phyloP scores from a whole-genome alignment of 768 basidiomycete species.

The Kwoniella europaea region DNA sequence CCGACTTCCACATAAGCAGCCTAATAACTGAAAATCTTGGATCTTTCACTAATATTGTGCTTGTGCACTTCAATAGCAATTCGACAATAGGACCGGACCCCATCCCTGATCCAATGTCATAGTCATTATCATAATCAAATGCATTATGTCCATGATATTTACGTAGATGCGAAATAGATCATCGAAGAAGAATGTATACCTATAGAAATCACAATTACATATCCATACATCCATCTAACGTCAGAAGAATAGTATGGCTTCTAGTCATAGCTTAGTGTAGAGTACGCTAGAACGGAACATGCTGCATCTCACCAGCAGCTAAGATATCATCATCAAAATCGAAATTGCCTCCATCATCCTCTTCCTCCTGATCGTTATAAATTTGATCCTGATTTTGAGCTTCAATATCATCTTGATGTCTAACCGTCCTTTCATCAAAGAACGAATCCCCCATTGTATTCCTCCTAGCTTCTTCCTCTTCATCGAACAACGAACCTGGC shows the following conservation, averaged over 20 bases:
- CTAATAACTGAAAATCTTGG: not conserved
- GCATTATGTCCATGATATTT: conserved; percentile 10
- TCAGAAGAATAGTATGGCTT: too few species aligned
- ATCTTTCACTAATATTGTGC: not conserved
- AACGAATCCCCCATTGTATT: conserved; percentile 51
- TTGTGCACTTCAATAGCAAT: conserved; percentile 25
- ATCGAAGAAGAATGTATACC: conserved; percentile 1
- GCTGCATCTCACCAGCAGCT: conserved; percentile 79
- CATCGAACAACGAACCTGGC: conserved; percentile 76
- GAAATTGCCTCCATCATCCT: conserved; percentile 67
- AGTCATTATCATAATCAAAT: not conserved
- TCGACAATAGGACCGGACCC: conserved; percentile 45
- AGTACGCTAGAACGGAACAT: conserved; percentile 53
- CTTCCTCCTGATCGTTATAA: conserved; percentile 53
- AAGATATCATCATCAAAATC: conserved; percentile 80
- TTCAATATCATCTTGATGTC: conserved; percentile 21
- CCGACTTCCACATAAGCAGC: not conserved
- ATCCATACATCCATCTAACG: not conserved
- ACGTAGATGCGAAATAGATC: not conserved
- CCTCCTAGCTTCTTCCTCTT: conserved; percentile 57
- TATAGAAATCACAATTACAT: conserved; percentile 6
- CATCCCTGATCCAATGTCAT: conserved; percentile 32
- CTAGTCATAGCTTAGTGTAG: too few species aligned
- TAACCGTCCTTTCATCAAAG: conserved; percentile 1
- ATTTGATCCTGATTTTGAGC: conserved; percentile 42